phyloP scores from a whole-genome alignment of 1,284 basidiomycete species.

The Ganoderma lingzhi region DNA sequence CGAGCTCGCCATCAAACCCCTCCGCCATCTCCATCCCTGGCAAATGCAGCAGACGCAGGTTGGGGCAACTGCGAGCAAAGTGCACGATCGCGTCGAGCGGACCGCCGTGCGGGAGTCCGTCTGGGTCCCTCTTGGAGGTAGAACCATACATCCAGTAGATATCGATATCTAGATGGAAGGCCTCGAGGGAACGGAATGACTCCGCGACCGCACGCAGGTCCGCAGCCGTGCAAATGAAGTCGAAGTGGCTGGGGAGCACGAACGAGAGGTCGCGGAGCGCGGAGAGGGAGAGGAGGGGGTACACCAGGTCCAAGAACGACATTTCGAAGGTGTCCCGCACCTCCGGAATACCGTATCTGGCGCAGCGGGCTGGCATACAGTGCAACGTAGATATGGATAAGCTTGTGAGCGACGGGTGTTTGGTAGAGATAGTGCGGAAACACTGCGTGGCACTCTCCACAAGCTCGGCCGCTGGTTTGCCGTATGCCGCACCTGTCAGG shows the following conservation, averaged over 20 bases:
- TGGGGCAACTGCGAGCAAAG: not conserved
- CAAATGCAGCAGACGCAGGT: not conserved
- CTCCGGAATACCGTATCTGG: not conserved
- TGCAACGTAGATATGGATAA: not conserved
- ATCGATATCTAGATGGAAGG: not conserved
- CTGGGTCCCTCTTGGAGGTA: no score
- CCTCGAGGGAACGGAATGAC: not conserved
- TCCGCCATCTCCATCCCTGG: not conserved
- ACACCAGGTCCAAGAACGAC: not conserved
- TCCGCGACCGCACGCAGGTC: not conserved
- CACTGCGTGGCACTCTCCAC: not conserved
- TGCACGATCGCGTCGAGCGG: not conserved
- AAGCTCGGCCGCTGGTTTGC: not conserved
- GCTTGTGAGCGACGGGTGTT: not conserved
- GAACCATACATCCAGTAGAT: not conserved
- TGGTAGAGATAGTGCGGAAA: not conserved
- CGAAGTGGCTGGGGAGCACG: not conserved
- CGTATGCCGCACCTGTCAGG: not conserved
- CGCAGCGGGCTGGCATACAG: not conserved
- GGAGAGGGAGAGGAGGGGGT: constrained; percentile 2
- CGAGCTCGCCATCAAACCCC: not conserved
- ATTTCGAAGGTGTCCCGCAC: not conserved
- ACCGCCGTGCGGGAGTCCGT: not conserved
- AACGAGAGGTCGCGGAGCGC: not conserved
- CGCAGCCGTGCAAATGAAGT: not conserved